A percentile compares a stretch with the other conserved stretches of the same genome.
phyloP scores from a whole-genome alignment of 805 yeast species.

The Starmera dryadoides region DNA sequence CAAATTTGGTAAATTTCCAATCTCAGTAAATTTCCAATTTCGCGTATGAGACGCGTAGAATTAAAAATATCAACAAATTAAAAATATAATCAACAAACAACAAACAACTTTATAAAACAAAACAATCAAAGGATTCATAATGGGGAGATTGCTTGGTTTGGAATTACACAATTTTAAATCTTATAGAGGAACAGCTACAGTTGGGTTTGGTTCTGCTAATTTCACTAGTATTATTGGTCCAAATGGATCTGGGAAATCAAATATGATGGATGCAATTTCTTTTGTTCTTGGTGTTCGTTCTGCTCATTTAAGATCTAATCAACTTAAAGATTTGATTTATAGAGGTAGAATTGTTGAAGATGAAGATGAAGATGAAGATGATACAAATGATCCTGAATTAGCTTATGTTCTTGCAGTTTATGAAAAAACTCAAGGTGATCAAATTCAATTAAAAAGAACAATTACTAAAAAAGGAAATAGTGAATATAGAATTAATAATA shows the following conservation, averaged over 20 bases:
- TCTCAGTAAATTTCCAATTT: too few relatives aligned
- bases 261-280: conserved; percentile 95
- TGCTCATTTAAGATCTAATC: conserved; percentile 65
- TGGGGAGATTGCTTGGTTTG: conserved; percentile 80
- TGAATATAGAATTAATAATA: conserved; percentile 60
- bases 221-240: conserved; percentile 95
- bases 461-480: conserved; percentile 54
- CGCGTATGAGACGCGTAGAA: too few relatives aligned
- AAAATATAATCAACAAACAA: neutral
- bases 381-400: conserved; percentile 19
- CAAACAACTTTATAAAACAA: neutral
- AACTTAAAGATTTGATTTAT: conserved; percentile 71
- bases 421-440: conserved; percentile 52
- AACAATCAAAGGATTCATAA: conserved; percentile 17
- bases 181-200: conserved; percentile 64
- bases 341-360: conserved; percentile 47
- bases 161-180: conserved; percentile 89
- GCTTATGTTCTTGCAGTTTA: conserved; percentile 81
- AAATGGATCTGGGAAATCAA: conserved; percentile 97
- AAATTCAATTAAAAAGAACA: conserved; percentile 54
- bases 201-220: conserved; percentile 76
- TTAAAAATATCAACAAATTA: too few relatives aligned
- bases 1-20: too few relatives aligned
- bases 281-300: conserved; percentile 86
- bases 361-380: conserved; percentile 17